Conservation (phyloP, 169 alveolate species). For the Sarcocystis neurona region DNA sequence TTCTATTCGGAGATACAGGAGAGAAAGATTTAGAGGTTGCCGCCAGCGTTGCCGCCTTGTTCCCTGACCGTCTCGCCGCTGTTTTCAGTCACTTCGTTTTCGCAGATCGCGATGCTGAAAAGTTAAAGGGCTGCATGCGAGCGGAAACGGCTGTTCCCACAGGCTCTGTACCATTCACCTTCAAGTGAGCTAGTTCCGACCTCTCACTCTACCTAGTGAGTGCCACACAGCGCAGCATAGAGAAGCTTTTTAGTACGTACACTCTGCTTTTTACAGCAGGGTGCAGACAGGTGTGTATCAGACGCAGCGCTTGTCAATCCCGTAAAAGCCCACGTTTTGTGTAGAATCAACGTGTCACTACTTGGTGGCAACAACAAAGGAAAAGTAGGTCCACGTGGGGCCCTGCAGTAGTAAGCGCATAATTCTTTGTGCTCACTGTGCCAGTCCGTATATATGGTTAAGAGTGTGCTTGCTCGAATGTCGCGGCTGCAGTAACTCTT, state of each 20-base stretch:
- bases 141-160: not conserved
- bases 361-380: no score
- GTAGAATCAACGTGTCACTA: no score
- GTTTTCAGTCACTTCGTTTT: conserved; percentile 48
- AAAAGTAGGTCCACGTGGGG: no score
- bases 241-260: not conserved
- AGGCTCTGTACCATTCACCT: conserved; percentile 1
- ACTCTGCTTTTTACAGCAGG: not conserved
- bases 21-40: conserved; percentile 57
- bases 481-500: no score
- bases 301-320: no score
- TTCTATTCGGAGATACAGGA: conserved; percentile 55
- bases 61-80: conserved; percentile 25
- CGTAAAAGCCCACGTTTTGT: no score
- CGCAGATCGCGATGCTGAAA: conserved; percentile 23
- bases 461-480: no score
- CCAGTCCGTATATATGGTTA: no score
- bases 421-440: no score
- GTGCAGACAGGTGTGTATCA: not conserved
- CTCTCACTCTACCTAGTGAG: not conserved
- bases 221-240: not conserved
- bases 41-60: conserved; percentile 50
- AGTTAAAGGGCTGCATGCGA: not conserved
- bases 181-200: not conserved
- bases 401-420: no score